These are phyloP conservation scores for Echites panduratus DNA, from an alignment of 257 asterid genomes.

Conservation along the genomic window DNA sequence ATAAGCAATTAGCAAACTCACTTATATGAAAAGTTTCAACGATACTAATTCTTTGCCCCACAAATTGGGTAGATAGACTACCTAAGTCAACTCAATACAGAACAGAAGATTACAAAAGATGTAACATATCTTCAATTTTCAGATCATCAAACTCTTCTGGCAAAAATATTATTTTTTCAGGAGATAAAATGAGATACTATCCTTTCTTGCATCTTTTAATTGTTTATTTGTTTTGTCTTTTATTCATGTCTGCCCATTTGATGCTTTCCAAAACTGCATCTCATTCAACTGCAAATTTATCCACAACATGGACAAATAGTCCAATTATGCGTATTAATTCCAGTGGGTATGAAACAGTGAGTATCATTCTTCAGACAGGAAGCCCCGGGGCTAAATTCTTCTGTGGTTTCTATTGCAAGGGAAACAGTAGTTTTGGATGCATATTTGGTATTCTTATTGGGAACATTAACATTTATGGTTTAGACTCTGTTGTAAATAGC, in stretches of 20 bases:
- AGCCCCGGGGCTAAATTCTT: conserved; percentile 4
- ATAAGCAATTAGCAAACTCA: no score
- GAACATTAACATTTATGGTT: not conserved
- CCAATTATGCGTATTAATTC: not conserved
- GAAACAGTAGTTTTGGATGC: conserved; percentile 8
- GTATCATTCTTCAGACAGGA: conserved; percentile 14
- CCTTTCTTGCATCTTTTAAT: not conserved
- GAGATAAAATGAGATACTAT: not conserved
- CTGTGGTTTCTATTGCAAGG: conserved; percentile 24
- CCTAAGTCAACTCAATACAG: no score
- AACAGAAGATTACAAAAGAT: no score
- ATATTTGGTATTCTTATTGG: conserved; percentile 17
- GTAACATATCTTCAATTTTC: no score
- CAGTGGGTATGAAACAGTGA: not conserved
- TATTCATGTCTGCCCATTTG: not conserved
- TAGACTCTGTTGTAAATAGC: not conserved
- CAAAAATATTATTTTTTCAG: no score
- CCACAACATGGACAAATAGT: conserved; percentile 19
- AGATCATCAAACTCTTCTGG: no score
- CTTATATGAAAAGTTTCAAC: no score
- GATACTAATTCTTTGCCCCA: no score
- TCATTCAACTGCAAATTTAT: conserved; percentile 14
- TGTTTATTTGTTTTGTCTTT: not conserved
- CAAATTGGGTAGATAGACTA: no score
- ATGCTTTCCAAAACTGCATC: conserved; percentile 1